These are phyloP conservation scores for Colletotrichum theobromicola DNA, from an alignment of 2,329 filamentous ascomycete species.

Conservation along the genomic window DNA sequence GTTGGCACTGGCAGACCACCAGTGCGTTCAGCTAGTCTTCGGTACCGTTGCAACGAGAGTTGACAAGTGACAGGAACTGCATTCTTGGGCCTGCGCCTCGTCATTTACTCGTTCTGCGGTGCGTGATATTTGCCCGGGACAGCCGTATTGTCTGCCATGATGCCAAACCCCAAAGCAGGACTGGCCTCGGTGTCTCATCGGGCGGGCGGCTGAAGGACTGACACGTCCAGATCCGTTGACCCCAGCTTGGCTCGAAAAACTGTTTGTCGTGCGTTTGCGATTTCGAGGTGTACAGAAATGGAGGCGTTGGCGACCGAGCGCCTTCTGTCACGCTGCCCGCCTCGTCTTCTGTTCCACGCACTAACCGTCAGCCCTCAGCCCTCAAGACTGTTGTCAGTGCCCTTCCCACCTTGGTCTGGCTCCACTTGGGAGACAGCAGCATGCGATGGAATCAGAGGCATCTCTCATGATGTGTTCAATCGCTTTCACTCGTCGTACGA, in stretches of 20 bases:
- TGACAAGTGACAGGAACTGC: constrained; percentile 12
- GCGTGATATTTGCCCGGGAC: background rate
- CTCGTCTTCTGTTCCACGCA: background rate
- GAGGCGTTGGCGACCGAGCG: background rate
- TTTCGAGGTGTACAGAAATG: background rate
- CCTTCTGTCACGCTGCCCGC: background rate
- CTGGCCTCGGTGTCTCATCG: background rate
- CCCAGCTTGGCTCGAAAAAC: background rate
- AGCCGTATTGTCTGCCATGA: background rate
- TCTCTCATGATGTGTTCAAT: background rate
- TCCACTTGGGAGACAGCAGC: background rate
- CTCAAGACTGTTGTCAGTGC: no score
- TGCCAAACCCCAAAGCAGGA: background rate
- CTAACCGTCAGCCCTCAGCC: background rate
- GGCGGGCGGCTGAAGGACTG: background rate
- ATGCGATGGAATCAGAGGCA: background rate
- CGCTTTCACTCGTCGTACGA: background rate
- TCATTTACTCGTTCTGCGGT: background rate
- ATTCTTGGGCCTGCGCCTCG: constrained; percentile 2
- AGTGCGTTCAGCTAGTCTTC: background rate
- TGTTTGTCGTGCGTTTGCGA: background rate
- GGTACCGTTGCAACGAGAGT: constrained; percentile 3
- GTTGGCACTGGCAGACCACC: background rate
- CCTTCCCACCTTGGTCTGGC: background rate
- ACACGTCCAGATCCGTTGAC: background rate